Conservation (phyloP, 2,329 filamentous ascomycete species). For the Exophiala phaeomuriformis region DNA sequence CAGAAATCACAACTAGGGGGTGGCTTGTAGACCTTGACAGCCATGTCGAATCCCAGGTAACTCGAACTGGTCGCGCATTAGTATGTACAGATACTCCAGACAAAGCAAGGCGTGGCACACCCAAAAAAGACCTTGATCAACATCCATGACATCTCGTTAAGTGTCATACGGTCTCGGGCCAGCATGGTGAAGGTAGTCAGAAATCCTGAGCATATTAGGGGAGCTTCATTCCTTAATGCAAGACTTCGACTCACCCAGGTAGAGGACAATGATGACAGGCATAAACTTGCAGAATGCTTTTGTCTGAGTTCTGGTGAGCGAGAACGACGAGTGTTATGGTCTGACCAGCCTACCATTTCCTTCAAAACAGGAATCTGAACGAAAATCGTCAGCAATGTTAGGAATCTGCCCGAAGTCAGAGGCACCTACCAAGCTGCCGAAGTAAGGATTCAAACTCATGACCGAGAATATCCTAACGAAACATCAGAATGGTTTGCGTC, state of each 20-base stretch:
- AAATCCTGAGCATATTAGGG: slow-evolving; percentile 51
- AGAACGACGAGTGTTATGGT: neutral
- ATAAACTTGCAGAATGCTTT: slow-evolving; percentile 83
- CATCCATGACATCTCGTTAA: slow-evolving; percentile 53
- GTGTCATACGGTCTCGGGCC: slow-evolving; percentile 50
- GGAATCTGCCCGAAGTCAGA: neutral
- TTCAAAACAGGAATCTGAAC: slow-evolving; percentile 73
- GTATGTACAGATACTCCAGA: slow-evolving; percentile 14
- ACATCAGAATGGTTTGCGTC: slow-evolving; percentile 7
- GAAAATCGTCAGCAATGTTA: slow-evolving; percentile 1
- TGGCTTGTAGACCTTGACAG: slow-evolving; percentile 27
- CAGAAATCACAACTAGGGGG: neutral
- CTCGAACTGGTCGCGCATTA: slow-evolving; percentile 38
- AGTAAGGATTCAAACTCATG: slow-evolving; percentile 79
- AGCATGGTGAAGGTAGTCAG: slow-evolving; percentile 66
- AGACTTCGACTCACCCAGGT: slow-evolving; percentile 51
- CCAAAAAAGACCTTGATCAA: slow-evolving; percentile 58
- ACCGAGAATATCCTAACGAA: slow-evolving; percentile 67
- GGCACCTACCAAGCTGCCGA: slow-evolving; percentile 63
- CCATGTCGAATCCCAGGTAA: slow-evolving; percentile 52
- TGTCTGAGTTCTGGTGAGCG: slow-evolving; percentile 41
- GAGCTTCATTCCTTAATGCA: no score
- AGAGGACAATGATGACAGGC: slow-evolving; percentile 71
- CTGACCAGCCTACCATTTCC: slow-evolving; percentile 60
- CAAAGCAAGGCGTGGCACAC: slow-evolving; percentile 30